Conservation (phyloP, 495 filamentous ascomycete species). For the Lophiostoma macrostomum region DNA sequence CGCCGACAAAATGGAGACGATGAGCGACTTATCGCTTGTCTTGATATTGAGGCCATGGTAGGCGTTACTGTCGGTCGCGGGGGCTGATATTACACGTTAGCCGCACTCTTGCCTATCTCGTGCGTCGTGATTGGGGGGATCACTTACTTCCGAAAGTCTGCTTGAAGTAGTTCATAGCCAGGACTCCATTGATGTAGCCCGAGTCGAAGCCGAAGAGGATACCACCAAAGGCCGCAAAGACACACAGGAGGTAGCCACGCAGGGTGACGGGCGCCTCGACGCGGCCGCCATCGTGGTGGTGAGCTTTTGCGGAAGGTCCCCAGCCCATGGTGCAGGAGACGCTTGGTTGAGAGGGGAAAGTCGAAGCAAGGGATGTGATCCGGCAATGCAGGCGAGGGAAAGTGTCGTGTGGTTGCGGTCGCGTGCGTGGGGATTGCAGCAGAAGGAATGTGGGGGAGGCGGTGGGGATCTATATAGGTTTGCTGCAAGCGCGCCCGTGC, state of each 20-base stretch:
- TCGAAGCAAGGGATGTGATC: too few relatives aligned
- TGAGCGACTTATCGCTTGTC: slow-evolving; percentile 39
- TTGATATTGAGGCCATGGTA: slow-evolving; percentile 21
- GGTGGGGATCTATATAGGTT: too few relatives aligned
- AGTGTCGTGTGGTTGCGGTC: too few relatives aligned
- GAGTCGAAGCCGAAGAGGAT: slow-evolving; percentile 47
- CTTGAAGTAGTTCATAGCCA: slow-evolving; percentile 35
- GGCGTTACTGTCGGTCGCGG: slow-evolving; percentile 2
- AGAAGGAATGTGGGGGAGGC: too few relatives aligned
- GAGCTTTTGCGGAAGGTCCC: too few relatives aligned
- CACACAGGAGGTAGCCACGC: slow-evolving; percentile 43
- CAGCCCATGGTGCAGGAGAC: too few relatives aligned
- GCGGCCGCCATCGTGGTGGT: slow-evolving; percentile 34
- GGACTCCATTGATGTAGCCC: slow-evolving; percentile 43
- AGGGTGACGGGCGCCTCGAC: slow-evolving; percentile 44
- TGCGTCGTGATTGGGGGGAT: neutral
- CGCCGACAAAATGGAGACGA: slow-evolving; percentile 53
- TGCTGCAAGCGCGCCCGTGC: too few relatives aligned
- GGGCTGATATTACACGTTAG: neutral
- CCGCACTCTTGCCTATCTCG: neutral
- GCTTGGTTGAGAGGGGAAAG: too few relatives aligned
- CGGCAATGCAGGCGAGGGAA: too few relatives aligned
- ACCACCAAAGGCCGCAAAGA: slow-evolving; percentile 44
- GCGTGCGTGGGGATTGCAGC: too few relatives aligned
- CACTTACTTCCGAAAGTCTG: slow-evolving; percentile 25